Evolutionary conservation across 2,329 filamentous ascomycete genomes (phyloP).

Genomic region (Tolypocladium nubicola): DNA sequence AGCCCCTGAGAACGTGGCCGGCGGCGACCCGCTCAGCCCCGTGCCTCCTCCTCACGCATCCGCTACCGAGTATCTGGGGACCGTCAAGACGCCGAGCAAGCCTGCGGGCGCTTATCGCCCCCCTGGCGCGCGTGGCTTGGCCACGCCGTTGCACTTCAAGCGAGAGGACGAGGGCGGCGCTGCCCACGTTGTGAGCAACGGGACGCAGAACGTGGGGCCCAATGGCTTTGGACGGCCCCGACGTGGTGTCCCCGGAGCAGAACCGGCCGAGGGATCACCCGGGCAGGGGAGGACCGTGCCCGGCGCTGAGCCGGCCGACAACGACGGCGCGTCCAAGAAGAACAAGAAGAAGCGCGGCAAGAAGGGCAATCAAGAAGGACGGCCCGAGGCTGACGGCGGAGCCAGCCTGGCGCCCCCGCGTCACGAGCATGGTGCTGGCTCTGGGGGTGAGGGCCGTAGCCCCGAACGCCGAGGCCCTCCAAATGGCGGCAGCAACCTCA

Average conservation of each 20-base stretch:
- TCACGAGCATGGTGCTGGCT: conserved; percentile 24
- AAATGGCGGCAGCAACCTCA: conserved; percentile 11
- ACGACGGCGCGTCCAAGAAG: conserved; percentile 70
- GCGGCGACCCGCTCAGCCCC: conserved; percentile 61
- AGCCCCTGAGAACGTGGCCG: conserved; percentile 43
- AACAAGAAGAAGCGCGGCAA: conserved; percentile 98
- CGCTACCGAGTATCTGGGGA: conserved; percentile 70
- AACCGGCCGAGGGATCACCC: conserved; percentile 54
- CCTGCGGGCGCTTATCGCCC: conserved; percentile 95
- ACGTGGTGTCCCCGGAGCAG: conserved; percentile 79
- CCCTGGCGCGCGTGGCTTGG: conserved; percentile 79
- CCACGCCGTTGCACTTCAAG: conserved; percentile 90
- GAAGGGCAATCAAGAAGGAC: conserved; percentile 76
- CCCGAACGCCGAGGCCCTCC: conserved; percentile 51
- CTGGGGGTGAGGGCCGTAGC: conserved; percentile 46
- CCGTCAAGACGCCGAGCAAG: conserved; percentile 89
- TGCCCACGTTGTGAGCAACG: conserved; percentile 73
- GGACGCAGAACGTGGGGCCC: conserved; percentile 54
- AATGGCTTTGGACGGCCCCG: conserved; percentile 74
- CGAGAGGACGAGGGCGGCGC: conserved; percentile 94
- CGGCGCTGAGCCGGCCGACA: conserved; percentile 50
- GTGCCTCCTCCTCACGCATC: conserved; percentile 74
- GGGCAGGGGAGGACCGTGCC: conserved; percentile 58
- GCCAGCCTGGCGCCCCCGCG: conserved; percentile 36
- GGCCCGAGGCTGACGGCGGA: conserved; percentile 32